Conservation (phyloP, 768 basidiomycete genomes). For the Suillus sp. region DNA sequence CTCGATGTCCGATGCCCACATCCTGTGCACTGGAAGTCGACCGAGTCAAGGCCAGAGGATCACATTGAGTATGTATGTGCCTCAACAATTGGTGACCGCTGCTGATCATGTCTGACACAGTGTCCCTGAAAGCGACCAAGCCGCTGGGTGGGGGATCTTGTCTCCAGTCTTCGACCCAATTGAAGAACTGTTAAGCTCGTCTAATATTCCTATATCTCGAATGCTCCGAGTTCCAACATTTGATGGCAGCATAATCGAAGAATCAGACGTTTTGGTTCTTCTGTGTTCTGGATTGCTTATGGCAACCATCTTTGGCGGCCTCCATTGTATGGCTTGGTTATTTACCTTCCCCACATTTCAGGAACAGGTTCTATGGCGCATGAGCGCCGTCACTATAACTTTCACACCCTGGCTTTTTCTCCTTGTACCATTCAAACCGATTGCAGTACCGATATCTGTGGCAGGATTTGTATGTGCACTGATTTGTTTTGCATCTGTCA, state of each 20-base stretch:
- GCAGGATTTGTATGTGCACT: neutral
- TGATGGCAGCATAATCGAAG: neutral
- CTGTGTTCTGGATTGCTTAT: neutral
- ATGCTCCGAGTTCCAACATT: neutral
- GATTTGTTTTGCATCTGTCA: neutral
- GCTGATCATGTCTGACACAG: no score
- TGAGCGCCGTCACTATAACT: conserved; percentile 17
- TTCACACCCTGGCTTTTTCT: conserved; percentile 1
- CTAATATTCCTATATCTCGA: neutral
- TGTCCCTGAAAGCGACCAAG: no score
- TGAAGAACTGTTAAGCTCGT: neutral
- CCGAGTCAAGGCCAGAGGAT: no score
- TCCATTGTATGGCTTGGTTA: conserved; percentile 32
- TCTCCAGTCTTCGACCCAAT: neutral
- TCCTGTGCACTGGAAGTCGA: no score
- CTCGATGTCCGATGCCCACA: no score
- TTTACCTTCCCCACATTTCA: conserved; percentile 21
- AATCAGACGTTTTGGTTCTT: accelerated
- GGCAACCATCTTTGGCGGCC: conserved; percentile 26
- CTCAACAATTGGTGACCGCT: no score
- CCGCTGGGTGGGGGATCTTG: no score
- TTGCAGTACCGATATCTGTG: no score
- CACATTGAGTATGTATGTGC: no score
- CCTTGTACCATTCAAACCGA: no score
- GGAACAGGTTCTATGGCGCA: conserved; percentile 26